Evolutionary conservation across 2,329 filamentous ascomycete genomes (phyloP).

Genomic region (Fusarium marasasianum): DNA sequence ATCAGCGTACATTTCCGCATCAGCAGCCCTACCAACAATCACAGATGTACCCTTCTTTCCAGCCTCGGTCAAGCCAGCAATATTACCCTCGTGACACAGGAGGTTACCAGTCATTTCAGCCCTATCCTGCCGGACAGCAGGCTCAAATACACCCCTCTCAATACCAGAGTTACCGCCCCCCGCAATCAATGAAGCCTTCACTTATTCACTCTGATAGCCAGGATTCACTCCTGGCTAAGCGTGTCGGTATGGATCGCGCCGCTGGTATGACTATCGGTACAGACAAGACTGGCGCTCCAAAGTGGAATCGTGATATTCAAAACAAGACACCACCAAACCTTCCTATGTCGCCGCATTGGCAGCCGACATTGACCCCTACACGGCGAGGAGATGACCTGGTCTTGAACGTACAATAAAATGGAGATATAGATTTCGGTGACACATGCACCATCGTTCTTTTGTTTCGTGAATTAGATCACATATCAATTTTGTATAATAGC

Average conservation of each 20-base stretch:
- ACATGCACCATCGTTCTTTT: slow-evolving; percentile 10
- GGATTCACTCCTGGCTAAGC: slow-evolving; percentile 61
- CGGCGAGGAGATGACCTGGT: slow-evolving; percentile 73
- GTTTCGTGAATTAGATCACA: slow-evolving; percentile 11
- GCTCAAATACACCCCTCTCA: slow-evolving; percentile 27
- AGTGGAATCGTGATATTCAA: slow-evolving; percentile 31
- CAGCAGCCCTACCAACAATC: slow-evolving; percentile 28
- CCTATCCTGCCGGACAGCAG: slow-evolving; percentile 16
- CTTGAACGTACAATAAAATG: slow-evolving; percentile 60
- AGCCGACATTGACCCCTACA: slow-evolving; percentile 73
- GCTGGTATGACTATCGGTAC: slow-evolving; percentile 55
- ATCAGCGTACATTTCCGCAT: slow-evolving; percentile 21
- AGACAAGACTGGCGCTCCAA: slow-evolving; percentile 1
- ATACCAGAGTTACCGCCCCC: slow-evolving; percentile 25
- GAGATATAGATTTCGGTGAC: slow-evolving; percentile 1
- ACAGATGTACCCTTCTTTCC: slow-evolving; percentile 21
- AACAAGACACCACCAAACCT: slow-evolving; percentile 17
- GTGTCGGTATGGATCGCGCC: slow-evolving; percentile 60
- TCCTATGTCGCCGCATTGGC: slow-evolving; percentile 42
- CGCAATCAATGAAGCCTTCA: slow-evolving; percentile 12
- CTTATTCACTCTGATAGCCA: slow-evolving; percentile 42
- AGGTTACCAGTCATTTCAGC: slow-evolving; percentile 16
- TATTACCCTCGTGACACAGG: slow-evolving; percentile 22
- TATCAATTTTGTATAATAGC: slow-evolving; percentile 38
- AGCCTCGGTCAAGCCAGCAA: slow-evolving; percentile 28